phyloP scores from a whole-genome alignment of 2,329 filamentous ascomycete species.

The Xylariaceae sp. region DNA sequence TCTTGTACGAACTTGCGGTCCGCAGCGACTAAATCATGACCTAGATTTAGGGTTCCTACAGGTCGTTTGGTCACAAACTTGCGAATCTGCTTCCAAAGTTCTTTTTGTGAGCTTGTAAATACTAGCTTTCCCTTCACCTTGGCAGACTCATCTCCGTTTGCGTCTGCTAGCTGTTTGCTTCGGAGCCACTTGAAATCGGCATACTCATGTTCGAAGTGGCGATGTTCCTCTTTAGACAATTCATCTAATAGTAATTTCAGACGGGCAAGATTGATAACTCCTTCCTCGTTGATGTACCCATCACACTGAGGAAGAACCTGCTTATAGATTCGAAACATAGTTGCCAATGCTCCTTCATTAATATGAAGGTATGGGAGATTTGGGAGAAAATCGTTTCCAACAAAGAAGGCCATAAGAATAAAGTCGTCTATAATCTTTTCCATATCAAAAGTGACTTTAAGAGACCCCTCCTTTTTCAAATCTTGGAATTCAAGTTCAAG shows the following conservation, averaged over 20 bases:
- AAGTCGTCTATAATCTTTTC: constrained; percentile 98
- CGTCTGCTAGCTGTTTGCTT: constrained; percentile 77
- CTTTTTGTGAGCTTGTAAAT: constrained; percentile 80
- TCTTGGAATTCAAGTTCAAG: constrained; percentile 97
- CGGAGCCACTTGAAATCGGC: constrained; percentile 91
- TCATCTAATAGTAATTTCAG: constrained; percentile 80
- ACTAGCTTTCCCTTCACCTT: constrained; percentile 67
- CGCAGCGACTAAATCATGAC: constrained; percentile 73
- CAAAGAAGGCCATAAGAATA: constrained; percentile 99
- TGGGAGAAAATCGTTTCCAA: constrained; percentile 98
- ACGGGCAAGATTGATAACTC: constrained; percentile 85
- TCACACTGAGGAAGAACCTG: constrained; percentile 82
- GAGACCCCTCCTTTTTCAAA: constrained; percentile 72
- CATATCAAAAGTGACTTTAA: constrained; percentile 86
- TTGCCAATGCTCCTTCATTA: constrained; percentile 93
- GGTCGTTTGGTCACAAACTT: constrained; percentile 78
- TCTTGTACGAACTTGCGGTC: constrained; percentile 95
- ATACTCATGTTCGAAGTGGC: constrained; percentile 91
- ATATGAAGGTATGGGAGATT: constrained; percentile 97
- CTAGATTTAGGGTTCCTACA: constrained; percentile 72
- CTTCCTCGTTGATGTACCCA: constrained; percentile 95
- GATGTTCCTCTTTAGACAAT: constrained; percentile 84
- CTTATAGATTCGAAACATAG: constrained; percentile 99
- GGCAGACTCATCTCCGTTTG: constrained; percentile 67
- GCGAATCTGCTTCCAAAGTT: constrained; percentile 82